Percentiles rank a stretch among this genome's conserved stretches.
phyloP scores from a whole-genome alignment of 73 alveolate species.

The Paramecium caudatum region DNA sequence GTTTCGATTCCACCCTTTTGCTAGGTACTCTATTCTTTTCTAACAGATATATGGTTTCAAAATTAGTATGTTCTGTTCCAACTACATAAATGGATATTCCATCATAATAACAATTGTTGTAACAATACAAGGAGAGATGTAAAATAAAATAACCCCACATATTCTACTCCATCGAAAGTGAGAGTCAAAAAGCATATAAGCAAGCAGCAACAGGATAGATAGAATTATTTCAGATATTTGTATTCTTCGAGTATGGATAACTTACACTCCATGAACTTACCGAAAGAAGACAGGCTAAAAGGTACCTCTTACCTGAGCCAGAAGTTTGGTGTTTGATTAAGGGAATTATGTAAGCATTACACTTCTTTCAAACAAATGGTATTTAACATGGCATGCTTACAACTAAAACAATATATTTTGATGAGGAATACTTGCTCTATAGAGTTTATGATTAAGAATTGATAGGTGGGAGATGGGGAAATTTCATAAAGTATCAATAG shows the following conservation, averaged over 20 bases:
- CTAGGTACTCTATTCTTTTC: slow-evolving; percentile 19
- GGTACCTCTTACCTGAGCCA: slow-evolving; percentile 41
- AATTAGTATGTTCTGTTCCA: slow-evolving; percentile 69
- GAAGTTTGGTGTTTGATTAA: slow-evolving; percentile 71
- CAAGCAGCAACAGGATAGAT: not conserved
- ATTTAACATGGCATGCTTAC: slow-evolving; percentile 62
- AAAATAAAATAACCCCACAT: slow-evolving; percentile 55
- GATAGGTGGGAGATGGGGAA: slow-evolving; percentile 71
- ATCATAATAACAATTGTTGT: slow-evolving; percentile 27
- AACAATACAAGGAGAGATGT: slow-evolving; percentile 48
- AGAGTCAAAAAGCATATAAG: slow-evolving; percentile 42
- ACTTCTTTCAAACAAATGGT: not conserved
- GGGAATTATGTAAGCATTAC: slow-evolving; percentile 43
- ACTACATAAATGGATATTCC: slow-evolving; percentile 31
- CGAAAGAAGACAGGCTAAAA: not conserved
- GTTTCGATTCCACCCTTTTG: slow-evolving; percentile 60
- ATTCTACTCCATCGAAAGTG: slow-evolving; percentile 59
- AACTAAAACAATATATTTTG: slow-evolving; percentile 55
- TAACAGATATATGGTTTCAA: slow-evolving; percentile 69
- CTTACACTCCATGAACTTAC: slow-evolving; percentile 5
- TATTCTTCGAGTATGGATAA: slow-evolving; percentile 62
- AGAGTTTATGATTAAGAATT: slow-evolving; percentile 62
- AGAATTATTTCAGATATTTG: slow-evolving; percentile 61
- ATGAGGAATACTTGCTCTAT: slow-evolving; percentile 57
- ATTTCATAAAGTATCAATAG: slow-evolving; percentile 28